Evolutionary conservation across 345 rosid genomes (phyloP).

Genomic region (Psidium friedrichsthalianum): DNA sequence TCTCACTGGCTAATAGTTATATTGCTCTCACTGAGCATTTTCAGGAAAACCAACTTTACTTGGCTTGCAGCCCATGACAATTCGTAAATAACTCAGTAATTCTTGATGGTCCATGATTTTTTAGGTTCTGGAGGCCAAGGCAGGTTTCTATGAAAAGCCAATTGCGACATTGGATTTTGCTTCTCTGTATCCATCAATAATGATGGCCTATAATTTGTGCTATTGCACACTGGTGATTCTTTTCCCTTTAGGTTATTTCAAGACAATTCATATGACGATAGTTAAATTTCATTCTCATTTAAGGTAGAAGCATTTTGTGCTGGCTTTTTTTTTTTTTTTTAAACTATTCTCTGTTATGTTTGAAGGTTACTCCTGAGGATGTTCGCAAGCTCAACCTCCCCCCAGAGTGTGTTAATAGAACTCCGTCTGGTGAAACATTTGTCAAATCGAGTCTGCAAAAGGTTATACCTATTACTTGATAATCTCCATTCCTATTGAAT

Average conservation of each 20-base stretch:
- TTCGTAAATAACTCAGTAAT: not conserved
- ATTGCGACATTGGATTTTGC: constrained; percentile 97
- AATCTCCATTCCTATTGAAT: not conserved
- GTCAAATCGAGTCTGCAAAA: constrained; percentile 78
- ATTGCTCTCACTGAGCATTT: not conserved
- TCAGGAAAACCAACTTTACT: not conserved
- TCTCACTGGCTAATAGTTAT: not conserved
- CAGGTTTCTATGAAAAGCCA: constrained; percentile 92
- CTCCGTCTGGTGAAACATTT: constrained; percentile 93
- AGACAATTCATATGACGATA: not conserved
- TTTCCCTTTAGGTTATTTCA: not conserved
- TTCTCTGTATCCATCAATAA: constrained; percentile 92
- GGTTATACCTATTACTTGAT: constrained; percentile 25
- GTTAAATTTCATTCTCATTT: not conserved
- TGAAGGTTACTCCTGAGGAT: constrained; percentile 87
- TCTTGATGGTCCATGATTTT: not conserved
- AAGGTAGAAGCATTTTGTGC: not conserved
- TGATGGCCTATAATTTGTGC: constrained; percentile 99
- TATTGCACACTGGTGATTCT: constrained; percentile 82
- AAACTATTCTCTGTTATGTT: not conserved
- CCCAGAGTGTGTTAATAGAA: constrained; percentile 71
- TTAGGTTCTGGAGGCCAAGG: constrained; percentile 87
- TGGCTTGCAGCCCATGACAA: not conserved
- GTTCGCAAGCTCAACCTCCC: constrained; percentile 70
- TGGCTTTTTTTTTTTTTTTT: not conserved